Evolutionary conservation across 1,284 basidiomycete genomes (phyloP).

Genomic region (Cryptococcus sp.): DNA sequence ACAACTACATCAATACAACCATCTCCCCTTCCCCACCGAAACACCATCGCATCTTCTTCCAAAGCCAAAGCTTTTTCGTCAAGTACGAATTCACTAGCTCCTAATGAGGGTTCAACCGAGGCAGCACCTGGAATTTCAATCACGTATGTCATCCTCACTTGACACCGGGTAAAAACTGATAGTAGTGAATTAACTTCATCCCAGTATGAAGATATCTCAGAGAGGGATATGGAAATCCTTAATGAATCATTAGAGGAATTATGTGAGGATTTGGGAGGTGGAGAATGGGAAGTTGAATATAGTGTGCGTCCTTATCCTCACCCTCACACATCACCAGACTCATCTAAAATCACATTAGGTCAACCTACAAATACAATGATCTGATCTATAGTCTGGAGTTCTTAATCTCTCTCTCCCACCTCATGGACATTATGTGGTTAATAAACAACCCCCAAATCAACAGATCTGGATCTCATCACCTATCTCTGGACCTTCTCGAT

Average conservation of each 20-base stretch:
- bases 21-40: too few species aligned
- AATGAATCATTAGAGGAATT: conserved; percentile 74
- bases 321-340: background rate
- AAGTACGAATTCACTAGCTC: background rate
- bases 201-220: conserved; percentile 72
- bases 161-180: background rate
- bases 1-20: too few species aligned
- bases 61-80: too few species aligned
- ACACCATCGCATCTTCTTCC: too few species aligned
- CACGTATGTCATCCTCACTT: too few species aligned
- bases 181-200: conserved; percentile 5
- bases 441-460: conserved; percentile 98
- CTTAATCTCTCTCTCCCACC: conserved; percentile 77
- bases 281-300: conserved; percentile 85
- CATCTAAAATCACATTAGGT: background rate
- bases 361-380: too few species aligned
- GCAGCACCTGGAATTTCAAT: background rate
- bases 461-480: conserved; percentile 98
- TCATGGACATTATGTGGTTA: conserved; percentile 95
- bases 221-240: conserved; percentile 74
- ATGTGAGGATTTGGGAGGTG: conserved; percentile 58
- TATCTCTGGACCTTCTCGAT: conserved; percentile 80
- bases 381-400: conserved; percentile 77
- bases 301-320: conserved; percentile 59
- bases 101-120: background rate